Conservation (phyloP, 2,329 filamentous ascomycete genomes). For the Tolypocladium tropicale region DNA sequence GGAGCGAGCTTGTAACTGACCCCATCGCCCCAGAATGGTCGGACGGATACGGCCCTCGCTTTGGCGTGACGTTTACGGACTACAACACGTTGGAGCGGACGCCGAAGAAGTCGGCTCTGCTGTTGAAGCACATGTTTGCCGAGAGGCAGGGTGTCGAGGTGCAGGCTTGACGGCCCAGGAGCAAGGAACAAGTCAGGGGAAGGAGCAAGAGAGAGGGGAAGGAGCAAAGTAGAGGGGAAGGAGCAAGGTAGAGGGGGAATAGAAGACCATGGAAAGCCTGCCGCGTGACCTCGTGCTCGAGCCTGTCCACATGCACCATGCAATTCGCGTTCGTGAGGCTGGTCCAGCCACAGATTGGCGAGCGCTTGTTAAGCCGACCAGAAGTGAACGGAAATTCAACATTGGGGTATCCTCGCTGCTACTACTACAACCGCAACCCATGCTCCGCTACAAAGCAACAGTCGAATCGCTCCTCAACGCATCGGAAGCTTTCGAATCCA, state of each 20-base stretch:
- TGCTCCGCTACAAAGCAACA: constrained; percentile 1
- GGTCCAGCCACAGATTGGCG: no score
- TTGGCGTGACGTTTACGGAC: constrained; percentile 77
- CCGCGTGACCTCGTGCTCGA: no score
- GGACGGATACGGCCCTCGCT: constrained; percentile 78
- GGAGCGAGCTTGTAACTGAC: neutral
- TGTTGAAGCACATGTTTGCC: constrained; percentile 16
- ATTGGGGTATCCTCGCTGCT: neutral
- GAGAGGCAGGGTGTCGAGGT: constrained; percentile 7
- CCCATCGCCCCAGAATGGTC: constrained; percentile 59
- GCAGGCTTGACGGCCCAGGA: no score
- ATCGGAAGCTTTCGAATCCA: constrained; percentile 33
- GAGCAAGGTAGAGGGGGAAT: no score
- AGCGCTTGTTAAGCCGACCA: no score
- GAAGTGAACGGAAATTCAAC: neutral
- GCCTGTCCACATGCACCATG: no score
- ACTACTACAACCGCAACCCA: neutral
- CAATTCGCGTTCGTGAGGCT: no score
- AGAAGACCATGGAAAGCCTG: no score
- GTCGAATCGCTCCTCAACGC: constrained; percentile 21
- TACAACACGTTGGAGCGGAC: constrained; percentile 43
- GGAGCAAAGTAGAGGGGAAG: no score
- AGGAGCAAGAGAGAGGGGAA: no score
- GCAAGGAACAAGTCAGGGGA: no score
- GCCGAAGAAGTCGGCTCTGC: constrained; percentile 23